phyloP scores from a whole-genome alignment of 1,139 yeast genomes.

The Kurtzmaniella quercitrusa region DNA sequence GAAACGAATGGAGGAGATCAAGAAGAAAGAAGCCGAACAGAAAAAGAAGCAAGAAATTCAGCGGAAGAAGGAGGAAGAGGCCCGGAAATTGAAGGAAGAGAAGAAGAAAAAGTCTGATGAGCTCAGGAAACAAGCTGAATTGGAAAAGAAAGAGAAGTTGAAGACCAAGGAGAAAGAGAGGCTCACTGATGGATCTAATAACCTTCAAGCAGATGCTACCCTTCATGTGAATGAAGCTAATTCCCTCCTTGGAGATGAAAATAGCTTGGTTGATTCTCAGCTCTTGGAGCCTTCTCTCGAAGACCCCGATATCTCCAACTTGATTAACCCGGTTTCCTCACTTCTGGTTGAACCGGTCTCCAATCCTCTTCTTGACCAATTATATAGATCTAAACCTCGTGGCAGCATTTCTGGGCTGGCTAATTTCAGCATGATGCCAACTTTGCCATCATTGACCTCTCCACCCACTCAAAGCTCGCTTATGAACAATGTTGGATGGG shows the following conservation, averaged over 20 bases:
- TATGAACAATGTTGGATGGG: slow-evolving; percentile 1
- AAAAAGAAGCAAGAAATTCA: slow-evolving; percentile 43
- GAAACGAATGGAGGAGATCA: slow-evolving; percentile 35
- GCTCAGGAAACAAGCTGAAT: slow-evolving; percentile 38
- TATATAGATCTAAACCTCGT: slow-evolving; percentile 30
- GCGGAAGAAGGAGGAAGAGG: slow-evolving; percentile 46
- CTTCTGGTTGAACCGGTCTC: slow-evolving; percentile 14
- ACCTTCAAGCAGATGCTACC: background rate
- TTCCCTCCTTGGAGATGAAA: slow-evolving; percentile 20
- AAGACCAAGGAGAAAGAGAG: slow-evolving; percentile 30
- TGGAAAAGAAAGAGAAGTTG: slow-evolving; percentile 39
- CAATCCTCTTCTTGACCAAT: slow-evolving; percentile 31
- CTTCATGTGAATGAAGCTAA: slow-evolving; percentile 37
- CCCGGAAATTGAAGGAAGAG: slow-evolving; percentile 34
- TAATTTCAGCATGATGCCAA: background rate
- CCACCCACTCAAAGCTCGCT: background rate
- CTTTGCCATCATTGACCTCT: background rate
- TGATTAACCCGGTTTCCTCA: background rate
- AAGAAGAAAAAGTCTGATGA: slow-evolving; percentile 40
- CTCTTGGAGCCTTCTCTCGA: background rate
- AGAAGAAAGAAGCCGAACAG: slow-evolving; percentile 45
- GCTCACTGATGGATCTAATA: slow-evolving; percentile 23
- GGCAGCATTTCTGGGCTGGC: slow-evolving; percentile 12
- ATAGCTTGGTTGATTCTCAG: slow-evolving; percentile 12
- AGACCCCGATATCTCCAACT: background rate